Evolutionary conservation across 495 filamentous ascomycete genomes (phyloP).

Genomic region (Astrothelium subdiscretum): DNA sequence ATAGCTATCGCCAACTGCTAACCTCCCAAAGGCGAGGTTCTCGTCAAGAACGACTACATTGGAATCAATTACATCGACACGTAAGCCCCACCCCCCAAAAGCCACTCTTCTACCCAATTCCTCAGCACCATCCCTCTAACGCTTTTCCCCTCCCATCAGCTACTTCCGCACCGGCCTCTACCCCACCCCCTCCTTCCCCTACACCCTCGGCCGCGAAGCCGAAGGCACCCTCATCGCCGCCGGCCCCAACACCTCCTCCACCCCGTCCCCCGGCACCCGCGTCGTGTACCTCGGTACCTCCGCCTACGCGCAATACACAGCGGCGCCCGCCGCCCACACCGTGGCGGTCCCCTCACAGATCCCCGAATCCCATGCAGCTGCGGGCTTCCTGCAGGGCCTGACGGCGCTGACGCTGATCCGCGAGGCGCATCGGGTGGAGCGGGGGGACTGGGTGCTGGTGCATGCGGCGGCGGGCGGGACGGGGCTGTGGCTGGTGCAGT

Average conservation of each 20-base stretch:
- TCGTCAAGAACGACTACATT: slow-evolving; percentile 75
- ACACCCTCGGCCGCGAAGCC: slow-evolving; percentile 76
- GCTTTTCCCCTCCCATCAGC: slow-evolving; percentile 27
- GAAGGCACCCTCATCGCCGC: slow-evolving; percentile 49
- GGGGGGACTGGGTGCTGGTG: slow-evolving; percentile 74
- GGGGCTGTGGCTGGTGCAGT: slow-evolving; percentile 64
- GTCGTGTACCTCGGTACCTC: slow-evolving; percentile 36
- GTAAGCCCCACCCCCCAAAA: slow-evolving; percentile 24
- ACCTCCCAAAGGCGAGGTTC: slow-evolving; percentile 37
- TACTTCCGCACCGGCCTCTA: slow-evolving; percentile 93
- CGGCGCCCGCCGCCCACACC: slow-evolving; percentile 43
- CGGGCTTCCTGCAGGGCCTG: slow-evolving; percentile 64
- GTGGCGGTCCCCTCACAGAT: slow-evolving; percentile 56
- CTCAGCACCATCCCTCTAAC: background rate
- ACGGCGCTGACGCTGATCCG: slow-evolving; percentile 75
- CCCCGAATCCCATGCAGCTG: slow-evolving; percentile 52
- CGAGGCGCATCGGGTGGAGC: slow-evolving; percentile 62
- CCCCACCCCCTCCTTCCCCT: slow-evolving; percentile 53
- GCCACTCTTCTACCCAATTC: background rate
- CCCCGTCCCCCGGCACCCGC: slow-evolving; percentile 17
- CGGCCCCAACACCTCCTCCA: slow-evolving; percentile 27
- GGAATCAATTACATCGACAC: slow-evolving; percentile 88
- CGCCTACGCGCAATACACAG: slow-evolving; percentile 71
- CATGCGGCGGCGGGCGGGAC: slow-evolving; percentile 89
- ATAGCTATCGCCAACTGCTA: background rate